These are phyloP conservation scores for Scedosporium minutisporum DNA, from an alignment of 2,329 filamentous ascomycete genomes.

Conservation along the genomic window DNA sequence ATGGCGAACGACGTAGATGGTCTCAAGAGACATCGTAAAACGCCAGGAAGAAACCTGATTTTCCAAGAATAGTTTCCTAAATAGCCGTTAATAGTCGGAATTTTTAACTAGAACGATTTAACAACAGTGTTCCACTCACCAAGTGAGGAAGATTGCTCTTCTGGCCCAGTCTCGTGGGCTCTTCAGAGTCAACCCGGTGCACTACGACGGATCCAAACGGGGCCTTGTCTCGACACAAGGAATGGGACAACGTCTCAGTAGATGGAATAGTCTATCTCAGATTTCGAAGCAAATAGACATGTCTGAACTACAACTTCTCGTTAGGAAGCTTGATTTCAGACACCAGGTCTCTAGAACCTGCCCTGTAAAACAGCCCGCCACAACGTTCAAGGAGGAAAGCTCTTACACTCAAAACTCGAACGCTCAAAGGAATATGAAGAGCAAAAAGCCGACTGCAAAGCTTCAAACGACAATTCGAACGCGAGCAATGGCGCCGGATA, in stretches of 20 bases:
- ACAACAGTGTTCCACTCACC: not conserved
- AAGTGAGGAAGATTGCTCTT: not conserved
- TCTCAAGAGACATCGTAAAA: constrained; percentile 52
- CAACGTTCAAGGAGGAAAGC: not conserved
- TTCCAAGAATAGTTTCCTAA: not conserved
- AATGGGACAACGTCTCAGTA: not conserved
- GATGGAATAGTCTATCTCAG: not conserved
- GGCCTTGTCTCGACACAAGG: not conserved
- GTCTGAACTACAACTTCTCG: not conserved
- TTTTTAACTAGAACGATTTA: not conserved
- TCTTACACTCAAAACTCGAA: not conserved
- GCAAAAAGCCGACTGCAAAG: too few relatives aligned
- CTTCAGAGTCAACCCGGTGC: not conserved
- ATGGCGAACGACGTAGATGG: constrained; percentile 66
- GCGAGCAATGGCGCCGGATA: not conserved
- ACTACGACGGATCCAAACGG: too few relatives aligned
- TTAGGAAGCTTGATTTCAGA: not conserved
- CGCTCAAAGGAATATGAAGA: too few relatives aligned
- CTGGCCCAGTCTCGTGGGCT: not conserved
- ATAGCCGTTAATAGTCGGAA: not conserved
- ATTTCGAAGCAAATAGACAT: not conserved
- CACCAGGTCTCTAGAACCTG: not conserved
- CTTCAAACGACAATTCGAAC: not conserved
- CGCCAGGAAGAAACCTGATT: not conserved
- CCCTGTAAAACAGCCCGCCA: not conserved